Evolutionary conservation across 768 basidiomycete species (phyloP), one percentile per base, ranked within the genome.

Genomic region (Boletus sp.): DNA sequence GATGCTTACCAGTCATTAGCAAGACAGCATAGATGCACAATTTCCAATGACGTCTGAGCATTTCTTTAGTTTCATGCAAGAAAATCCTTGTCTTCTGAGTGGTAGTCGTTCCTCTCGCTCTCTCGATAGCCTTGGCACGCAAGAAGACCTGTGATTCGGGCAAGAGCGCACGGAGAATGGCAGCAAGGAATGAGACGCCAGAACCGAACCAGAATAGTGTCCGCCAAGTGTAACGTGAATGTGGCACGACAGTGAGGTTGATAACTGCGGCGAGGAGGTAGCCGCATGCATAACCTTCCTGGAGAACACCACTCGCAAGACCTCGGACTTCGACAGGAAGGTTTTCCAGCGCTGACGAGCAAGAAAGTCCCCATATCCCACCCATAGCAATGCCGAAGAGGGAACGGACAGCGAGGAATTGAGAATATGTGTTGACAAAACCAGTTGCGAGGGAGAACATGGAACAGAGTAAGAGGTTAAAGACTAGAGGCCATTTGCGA

Each of bases 361-460:
- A 78, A 0, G 92, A 82, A 32, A 93, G 76, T 17, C 93, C 92
- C 92, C 94, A 96, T 46, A 96, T 81, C 0, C 91, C 91, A 35
- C 92, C 91, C 91, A 94, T 92, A 1, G 85, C 87, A 50, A 94
- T 82, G 58, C 92, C 92, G 67, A 94, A 95, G 44, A 97, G 78
- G 2, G 86, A 82, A 7, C 94, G 82, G 6, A 93, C 78, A 15
- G 82, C 93, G 28, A 98, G 82, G 76, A 98, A 98, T 59, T 87
- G 79, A 0, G 57, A 33, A 74, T 83, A 98, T 0, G 86, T 92
- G 17, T 86, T 78, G 42, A 86, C 85, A 72, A 95, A 98, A 29
- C 90, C 87, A 1, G 85, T 84, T 0, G 85, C 90, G 24, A 97
- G 82, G 65, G 94, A 85, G 51, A 97, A 82, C 5, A 81, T 69